Percentiles rank a stretch among this genome's conserved stretches.
Conservation (phyloP, 805 yeast genomes). For the Candida patagonica region DNA sequence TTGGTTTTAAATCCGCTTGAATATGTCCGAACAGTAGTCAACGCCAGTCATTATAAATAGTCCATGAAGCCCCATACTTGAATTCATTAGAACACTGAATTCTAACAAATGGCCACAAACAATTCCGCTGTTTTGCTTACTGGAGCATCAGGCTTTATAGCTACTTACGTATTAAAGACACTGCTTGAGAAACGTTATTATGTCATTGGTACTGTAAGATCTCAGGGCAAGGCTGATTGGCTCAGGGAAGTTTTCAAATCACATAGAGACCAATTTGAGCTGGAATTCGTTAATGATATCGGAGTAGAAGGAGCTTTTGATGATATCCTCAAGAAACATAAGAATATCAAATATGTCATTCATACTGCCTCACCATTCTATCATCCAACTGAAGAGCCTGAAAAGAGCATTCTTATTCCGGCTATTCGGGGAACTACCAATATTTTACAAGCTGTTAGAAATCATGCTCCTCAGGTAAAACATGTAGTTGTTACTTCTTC, state of each 20-base stretch:
- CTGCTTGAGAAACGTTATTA: constrained; percentile 33
- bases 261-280: constrained; percentile 14
- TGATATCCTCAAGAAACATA: constrained; percentile 32
- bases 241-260: constrained; percentile 15
- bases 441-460: constrained; percentile 32
- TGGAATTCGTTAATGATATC: constrained; percentile 26
- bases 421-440: constrained; percentile 41
- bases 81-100: no score
- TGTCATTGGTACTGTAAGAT: constrained; percentile 43
- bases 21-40: no score
- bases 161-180: constrained; percentile 13
- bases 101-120: no score
- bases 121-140: constrained; percentile 20
- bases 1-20: no score
- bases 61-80: no score
- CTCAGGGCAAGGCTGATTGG: constrained; percentile 26
- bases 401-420: constrained; percentile 35
- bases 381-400: constrained; percentile 27
- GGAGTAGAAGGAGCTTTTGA: constrained; percentile 39
- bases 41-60: no score
- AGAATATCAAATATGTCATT: constrained; percentile 28
- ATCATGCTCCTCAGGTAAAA: constrained; percentile 33
- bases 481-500: constrained; percentile 43
- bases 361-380: constrained; percentile 36
- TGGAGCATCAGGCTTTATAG: constrained; percentile 21